Evolutionary conservation across 108 stramenopile genomes (phyloP).

Genomic region (Conticribra guillardii): DNA sequence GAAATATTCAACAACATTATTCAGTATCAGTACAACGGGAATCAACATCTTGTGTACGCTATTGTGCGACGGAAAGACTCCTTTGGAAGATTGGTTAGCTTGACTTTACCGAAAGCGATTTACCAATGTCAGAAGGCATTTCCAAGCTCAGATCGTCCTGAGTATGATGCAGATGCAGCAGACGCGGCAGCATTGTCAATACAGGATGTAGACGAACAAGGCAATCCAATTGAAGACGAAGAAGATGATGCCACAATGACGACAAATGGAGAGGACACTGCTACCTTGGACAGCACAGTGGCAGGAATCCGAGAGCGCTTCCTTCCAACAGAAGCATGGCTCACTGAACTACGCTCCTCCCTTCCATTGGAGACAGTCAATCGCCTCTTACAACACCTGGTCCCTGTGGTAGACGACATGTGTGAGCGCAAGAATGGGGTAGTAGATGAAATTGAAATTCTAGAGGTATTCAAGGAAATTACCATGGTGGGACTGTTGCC

Average conservation of each 20-base stretch:
- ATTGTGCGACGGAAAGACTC: slow-evolving; percentile 89
- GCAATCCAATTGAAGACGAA: slow-evolving; percentile 52
- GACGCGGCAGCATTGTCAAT: slow-evolving; percentile 36
- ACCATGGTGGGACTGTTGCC: slow-evolving; percentile 96
- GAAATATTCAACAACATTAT: slow-evolving; percentile 98
- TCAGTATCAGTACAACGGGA: slow-evolving; percentile 98
- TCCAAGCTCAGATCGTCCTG: slow-evolving; percentile 59
- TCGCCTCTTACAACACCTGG: slow-evolving; percentile 89
- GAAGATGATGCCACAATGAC: slow-evolving; percentile 31
- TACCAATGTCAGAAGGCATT: slow-evolving; percentile 79
- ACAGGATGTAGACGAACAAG: slow-evolving; percentile 59
- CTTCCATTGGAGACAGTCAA: slow-evolving; percentile 92
- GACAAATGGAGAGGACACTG: slow-evolving; percentile 12
- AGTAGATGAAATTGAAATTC: slow-evolving; percentile 91
- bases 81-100: slow-evolving; percentile 77
- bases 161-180: slow-evolving; percentile 69
- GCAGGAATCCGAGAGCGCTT: slow-evolving; percentile 52
- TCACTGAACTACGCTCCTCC: slow-evolving; percentile 82
- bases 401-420: slow-evolving; percentile 94
- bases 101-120: slow-evolving; percentile 77
- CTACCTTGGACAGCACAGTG: slow-evolving; percentile 26
- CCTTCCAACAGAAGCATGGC: slow-evolving; percentile 87
- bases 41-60: slow-evolving; percentile 96
- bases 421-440: slow-evolving; percentile 65
- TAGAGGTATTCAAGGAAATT: slow-evolving; percentile 83